Evolutionary conservation across 176 grass and related monocot genomes (phyloP), one percentile per base, ranked within the genome.

Genomic region (Musa acuminata): DNA sequence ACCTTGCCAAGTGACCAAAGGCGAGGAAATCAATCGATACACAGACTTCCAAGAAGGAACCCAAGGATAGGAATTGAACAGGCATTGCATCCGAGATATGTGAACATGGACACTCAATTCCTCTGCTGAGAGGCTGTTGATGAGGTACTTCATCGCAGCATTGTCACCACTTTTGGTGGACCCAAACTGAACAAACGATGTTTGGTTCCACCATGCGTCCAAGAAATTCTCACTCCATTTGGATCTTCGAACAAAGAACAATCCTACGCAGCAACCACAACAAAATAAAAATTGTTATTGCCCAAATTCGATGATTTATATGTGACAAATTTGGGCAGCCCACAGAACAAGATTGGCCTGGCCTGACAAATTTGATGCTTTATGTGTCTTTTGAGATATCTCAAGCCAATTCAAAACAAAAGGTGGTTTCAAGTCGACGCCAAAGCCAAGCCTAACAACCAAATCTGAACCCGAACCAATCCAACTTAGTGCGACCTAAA

Each of bases 1-100:
- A 93, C 94, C 94, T 87, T 91, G 89, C 94, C 87, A 98, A 78
- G 88, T 89, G 49, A 69, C 78, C 51, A 55, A 51, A 17, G 81
- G 86, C 0, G 87, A 76, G 67, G 84, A 80, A 29, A 98, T 70
- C 8, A 98, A 70, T 19, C 84, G 90, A 20, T 52, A 67, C 22
- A 85, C 16, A 51, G 82, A 87, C 53, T 91, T 98, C 84, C 78
- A 77, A 2, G 82, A 83, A 13, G 81, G 88, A 9, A 64, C 71
- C 90, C 94, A 98, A 29, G 90, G 90, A 20, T 98, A 98, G 13
- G 90, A 98, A 66, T 98, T 98, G 69, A 98, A 98, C 14, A 90
- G 82, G 72, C 90, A 98, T 62, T 98, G 94, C 88, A 91, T 89
- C 22, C 85, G 83, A 14, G 88, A 83, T 77, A 88, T 81, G 1